These are phyloP conservation scores for Cercophora samala DNA, from an alignment of 495 filamentous ascomycete species.

Conservation along the genomic window DNA sequence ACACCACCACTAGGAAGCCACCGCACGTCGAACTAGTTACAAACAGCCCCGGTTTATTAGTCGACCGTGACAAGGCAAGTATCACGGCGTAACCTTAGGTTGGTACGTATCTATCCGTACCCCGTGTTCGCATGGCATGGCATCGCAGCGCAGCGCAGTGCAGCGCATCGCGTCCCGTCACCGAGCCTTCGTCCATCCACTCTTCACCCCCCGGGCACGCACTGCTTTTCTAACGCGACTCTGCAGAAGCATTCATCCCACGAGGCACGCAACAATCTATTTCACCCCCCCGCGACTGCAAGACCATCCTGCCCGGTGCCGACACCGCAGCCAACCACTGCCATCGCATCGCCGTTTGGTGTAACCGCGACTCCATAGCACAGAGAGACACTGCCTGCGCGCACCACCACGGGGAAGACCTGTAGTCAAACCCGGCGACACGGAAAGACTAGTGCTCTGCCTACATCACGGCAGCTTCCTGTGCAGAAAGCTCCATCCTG, in stretches of 20 bases:
- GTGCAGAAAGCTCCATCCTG: neutral
- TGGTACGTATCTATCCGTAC: conserved; percentile 7
- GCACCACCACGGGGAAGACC: conserved; percentile 13
- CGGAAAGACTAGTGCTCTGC: conserved; percentile 17
- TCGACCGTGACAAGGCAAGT: neutral
- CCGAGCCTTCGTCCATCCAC: conserved; percentile 15
- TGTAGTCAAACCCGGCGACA: conserved; percentile 29
- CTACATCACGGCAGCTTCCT: neutral
- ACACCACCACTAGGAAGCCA: conserved; percentile 23
- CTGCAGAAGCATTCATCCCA: conserved; percentile 32
- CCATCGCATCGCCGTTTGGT: conserved; percentile 30
- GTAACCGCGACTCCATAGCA: conserved; percentile 32
- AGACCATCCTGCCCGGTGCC: conserved; percentile 26
- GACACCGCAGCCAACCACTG: conserved; percentile 33
- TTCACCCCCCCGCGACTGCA: conserved; percentile 18
- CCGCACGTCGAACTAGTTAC: conserved; percentile 4
- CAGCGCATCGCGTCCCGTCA: conserved; percentile 1
- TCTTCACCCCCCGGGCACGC: conserved; percentile 16
- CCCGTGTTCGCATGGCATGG: neutral
- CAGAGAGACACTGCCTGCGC: conserved; percentile 27
- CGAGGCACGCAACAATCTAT: conserved; percentile 31
- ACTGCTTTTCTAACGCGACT: conserved; percentile 38
- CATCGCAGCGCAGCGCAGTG: conserved; percentile 4
- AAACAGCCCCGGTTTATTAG: conserved; percentile 9
- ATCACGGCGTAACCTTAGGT: neutral